These are phyloP conservation scores for Pterulicium gracile DNA, from an alignment of 1,284 basidiomycete genomes.

Conservation along the genomic window DNA sequence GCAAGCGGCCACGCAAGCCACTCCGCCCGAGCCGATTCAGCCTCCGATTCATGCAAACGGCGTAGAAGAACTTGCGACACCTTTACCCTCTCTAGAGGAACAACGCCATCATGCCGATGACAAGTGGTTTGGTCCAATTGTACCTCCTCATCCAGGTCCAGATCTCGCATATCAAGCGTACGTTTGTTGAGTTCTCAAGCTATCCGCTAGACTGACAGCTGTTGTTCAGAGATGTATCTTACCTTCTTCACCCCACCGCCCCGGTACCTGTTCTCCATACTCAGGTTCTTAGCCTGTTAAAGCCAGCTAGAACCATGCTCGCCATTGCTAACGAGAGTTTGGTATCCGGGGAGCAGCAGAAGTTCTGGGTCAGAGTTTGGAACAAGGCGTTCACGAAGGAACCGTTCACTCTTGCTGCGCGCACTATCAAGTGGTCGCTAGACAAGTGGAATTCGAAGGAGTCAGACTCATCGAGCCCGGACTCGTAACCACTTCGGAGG, in stretches of 20 bases:
- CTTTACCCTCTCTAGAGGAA: conserved; percentile 6
- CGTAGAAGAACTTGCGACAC: neutral
- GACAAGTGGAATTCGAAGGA: conserved; percentile 43
- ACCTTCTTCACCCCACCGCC: conserved; percentile 23
- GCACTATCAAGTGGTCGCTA: conserved; percentile 32
- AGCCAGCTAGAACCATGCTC: conserved; percentile 36
- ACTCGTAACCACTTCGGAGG: neutral
- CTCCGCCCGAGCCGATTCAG: conserved; percentile 1
- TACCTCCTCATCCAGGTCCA: conserved; percentile 25
- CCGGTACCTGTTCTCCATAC: conserved; percentile 33
- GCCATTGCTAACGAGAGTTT: conserved; percentile 36
- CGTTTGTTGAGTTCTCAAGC: conserved; percentile 5
- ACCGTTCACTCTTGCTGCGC: conserved; percentile 39
- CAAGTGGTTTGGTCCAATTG: conserved; percentile 27
- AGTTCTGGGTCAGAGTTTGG: conserved; percentile 39
- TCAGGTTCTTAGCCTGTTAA: conserved; percentile 34
- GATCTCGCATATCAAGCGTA: conserved; percentile 24
- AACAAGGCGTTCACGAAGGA: conserved; percentile 43
- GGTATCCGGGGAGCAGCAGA: conserved; percentile 35
- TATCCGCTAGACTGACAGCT: neutral
- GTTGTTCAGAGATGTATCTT: conserved; percentile 18
- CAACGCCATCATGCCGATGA: conserved; percentile 13
- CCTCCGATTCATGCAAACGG: neutral
- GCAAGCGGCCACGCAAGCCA: conserved; percentile 13
- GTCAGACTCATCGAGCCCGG: conserved; percentile 2